A percentile compares a stretch with the other conserved stretches of the same genome.
Conservation (phyloP, 1,139 yeast species). For the Geotrichum bryndzae region DNA sequence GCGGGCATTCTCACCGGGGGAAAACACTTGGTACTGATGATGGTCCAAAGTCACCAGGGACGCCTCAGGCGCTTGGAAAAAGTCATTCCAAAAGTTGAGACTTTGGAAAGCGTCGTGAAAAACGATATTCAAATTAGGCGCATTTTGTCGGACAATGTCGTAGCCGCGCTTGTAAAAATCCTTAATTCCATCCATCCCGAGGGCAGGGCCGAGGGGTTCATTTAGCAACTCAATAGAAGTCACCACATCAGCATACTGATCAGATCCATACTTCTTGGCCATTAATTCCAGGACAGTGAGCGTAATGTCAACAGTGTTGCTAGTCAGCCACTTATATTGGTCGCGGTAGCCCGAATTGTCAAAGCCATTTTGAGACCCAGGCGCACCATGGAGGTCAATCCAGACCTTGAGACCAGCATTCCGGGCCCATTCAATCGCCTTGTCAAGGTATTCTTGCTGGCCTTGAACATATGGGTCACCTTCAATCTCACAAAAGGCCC, state of each 20-base stretch:
- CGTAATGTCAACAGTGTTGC: constrained; percentile 49
- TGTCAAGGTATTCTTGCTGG: constrained; percentile 64
- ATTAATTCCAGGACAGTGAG: constrained; percentile 42
- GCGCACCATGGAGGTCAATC: constrained; percentile 93
- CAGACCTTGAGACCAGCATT: constrained; percentile 63
- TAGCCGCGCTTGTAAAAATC: constrained; percentile 55
- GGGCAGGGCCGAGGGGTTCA: constrained; percentile 76
- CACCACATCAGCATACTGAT: constrained; percentile 61
- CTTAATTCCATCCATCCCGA: constrained; percentile 55
- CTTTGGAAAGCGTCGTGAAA: constrained; percentile 71
- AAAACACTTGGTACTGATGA: constrained; percentile 87
- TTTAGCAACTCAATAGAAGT: constrained; percentile 80
- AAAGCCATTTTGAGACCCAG: constrained; percentile 97
- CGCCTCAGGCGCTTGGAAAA: constrained; percentile 40
- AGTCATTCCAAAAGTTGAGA: constrained; percentile 58
- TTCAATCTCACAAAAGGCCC: constrained; percentile 70
- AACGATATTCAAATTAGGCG: constrained; percentile 48
- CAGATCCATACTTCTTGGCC: constrained; percentile 59
- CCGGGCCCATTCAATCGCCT: constrained; percentile 72
- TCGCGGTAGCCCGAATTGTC: constrained; percentile 91
- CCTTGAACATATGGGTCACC: constrained; percentile 88
- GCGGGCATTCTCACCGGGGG: constrained; percentile 52
- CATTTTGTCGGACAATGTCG: constrained; percentile 43
- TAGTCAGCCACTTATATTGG: constrained; percentile 44
- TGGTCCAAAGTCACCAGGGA: constrained; percentile 79